Base-by-base conservation (phyloP, 2,329 filamentous ascomycete species). In the Thermothelomyces thermophilus region DNA sequence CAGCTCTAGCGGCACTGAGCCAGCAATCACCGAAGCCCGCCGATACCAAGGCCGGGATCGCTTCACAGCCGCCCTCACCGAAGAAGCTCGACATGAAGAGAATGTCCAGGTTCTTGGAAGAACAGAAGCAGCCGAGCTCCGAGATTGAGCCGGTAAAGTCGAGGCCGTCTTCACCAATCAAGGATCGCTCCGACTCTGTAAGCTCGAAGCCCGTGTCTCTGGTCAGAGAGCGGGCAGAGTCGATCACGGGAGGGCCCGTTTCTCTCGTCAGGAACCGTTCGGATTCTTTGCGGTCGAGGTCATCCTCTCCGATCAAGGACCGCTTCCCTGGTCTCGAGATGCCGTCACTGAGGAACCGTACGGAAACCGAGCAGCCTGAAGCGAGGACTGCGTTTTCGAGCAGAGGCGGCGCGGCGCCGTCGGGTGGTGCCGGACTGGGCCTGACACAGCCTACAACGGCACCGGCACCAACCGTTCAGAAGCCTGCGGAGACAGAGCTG, bases 61-160 rank as follows among this genome's bases (percentile, higher is more conserved):
- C 53, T 13, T 68, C 73, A 1, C 71, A 73, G 52, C 69, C 76
- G 3, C 62, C 72, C 3, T 80, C 80, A 14, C 80, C 82, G 1
- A 73, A 70, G 51, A 81, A 83, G 58, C 66, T 83, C 17, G 73
- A 82, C 57, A 64, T 75, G 62, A 83, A 78, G 63, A 71, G 79
- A 47, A 74, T 82, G 65, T 83, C 80, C 2, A 72, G 66, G 48
- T 83, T 84, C 56, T 56, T 81, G 13, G 75, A 76, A 50, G 73
- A 75, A 36, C 58, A 67, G 19, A 59, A 52, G n/a, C 60, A 63
- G 34, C 39, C 56, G 9, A 62, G 50, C 14, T 59, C 60, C 5
- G 62, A 60, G 16, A 57, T 56, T 16, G 65, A 68, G 36, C 58
- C 62, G 0, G 55, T 54, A n/a, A 62, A 58, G 22, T 52, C 57